Evolutionary conservation across 257 asterid genomes (phyloP), one percentile per base, ranked within the genome.

Genomic region (Fraxinus anomala): DNA sequence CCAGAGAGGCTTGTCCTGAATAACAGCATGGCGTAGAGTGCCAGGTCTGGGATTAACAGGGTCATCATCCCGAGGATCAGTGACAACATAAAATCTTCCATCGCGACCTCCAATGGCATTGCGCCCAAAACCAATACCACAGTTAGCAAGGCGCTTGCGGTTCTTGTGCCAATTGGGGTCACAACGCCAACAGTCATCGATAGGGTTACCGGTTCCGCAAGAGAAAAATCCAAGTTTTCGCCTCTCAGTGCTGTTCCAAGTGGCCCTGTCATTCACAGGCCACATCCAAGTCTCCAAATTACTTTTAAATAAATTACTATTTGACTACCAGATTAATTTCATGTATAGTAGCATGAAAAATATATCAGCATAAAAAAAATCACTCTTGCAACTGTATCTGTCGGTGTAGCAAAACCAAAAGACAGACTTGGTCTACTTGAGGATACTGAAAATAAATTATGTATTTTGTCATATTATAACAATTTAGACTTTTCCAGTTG

Each of bases 101-200:
- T 94, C 97, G 19, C 97, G 94, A 14, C 98, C 98, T 26, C 98
- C 98, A 79, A 94, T 78, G 4, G 98, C 98, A 47, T 92, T 94
- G 19, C 98, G 91, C 21, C 98, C 98, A 28, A 94, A 94, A 24
- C 98, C 98, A 70, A 94, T 94, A 40, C 96, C 96, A 80, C 98
- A 93, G 65, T 89, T 87, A 28, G 98, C 98, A 5, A 93, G 94
- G 34, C 94, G 87, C 76, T 91, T 93, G 17, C 98, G 92, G 83
- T 93, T 93, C 85, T 84, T 90, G 31, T 87, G 93, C 98, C 98
- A 93, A 47, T 91, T 90, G 30, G 82, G 81, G 54, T 90, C 96
- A 74, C 98, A 93, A 17, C 98, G 94, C 98, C 98, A 93, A 84
- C 98, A 93, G 80, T 93, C 98, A 76, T 93, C 98, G 5, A 90